Evolutionary conservation across 108 stramenopile genomes (phyloP).

Genomic region (Skeletonema menzelii): DNA sequence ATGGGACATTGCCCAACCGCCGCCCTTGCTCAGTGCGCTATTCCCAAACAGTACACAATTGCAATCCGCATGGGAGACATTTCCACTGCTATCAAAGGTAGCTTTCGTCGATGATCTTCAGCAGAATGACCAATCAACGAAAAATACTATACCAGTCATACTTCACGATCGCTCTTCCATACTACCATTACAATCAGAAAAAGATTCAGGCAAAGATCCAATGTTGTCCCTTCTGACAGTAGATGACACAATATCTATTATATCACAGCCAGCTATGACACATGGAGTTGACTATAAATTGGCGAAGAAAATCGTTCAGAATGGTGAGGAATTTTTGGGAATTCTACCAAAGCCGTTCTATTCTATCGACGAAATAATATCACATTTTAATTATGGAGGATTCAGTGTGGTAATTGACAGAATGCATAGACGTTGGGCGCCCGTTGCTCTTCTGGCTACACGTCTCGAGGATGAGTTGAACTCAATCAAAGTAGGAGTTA

Average conservation of each 20-base stretch:
- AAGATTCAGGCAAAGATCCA: not conserved
- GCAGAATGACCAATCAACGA: not conserved
- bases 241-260: constrained; percentile 9
- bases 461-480: constrained; percentile 17
- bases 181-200: not conserved
- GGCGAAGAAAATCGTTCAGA: constrained; percentile 23
- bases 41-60: constrained; percentile 11
- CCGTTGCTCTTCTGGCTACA: not conserved
- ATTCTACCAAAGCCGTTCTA: constrained; percentile 24
- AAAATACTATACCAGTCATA: constrained; percentile 3
- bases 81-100: constrained; percentile 18
- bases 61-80: constrained; percentile 10
- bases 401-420: constrained; percentile 35
- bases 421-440: constrained; percentile 17
- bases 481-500: constrained; percentile 13
- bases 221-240: constrained; percentile 12
- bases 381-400: constrained; percentile 23
- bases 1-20: not conserved
- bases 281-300: constrained; percentile 33
- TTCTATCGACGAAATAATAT: constrained; percentile 15
- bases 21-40: not conserved
- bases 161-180: constrained; percentile 17
- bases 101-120: not conserved
- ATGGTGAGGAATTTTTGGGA: constrained; percentile 31
- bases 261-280: constrained; percentile 2